A percentile compares a stretch with the other conserved stretches of the same genome.
Evolutionary conservation across 1,139 yeast genomes (phyloP).

Genomic region (Meyerozyma elateridarum): DNA sequence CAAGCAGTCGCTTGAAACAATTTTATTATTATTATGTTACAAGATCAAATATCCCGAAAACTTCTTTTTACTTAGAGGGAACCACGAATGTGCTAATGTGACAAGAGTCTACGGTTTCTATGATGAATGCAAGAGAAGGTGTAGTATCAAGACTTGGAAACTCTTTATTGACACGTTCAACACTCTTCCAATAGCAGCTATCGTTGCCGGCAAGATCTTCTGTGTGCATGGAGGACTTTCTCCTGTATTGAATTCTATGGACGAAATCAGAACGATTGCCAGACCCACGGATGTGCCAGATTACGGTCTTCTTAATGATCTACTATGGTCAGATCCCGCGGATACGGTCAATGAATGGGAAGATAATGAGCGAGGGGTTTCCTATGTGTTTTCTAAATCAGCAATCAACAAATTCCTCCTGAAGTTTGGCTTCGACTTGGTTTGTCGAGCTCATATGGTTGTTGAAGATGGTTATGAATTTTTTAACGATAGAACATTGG

Average conservation of each 20-base stretch:
- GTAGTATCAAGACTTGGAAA: slow-evolving; percentile 92
- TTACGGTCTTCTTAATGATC: slow-evolving; percentile 85
- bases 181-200: slow-evolving; percentile 90
- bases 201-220: slow-evolving; percentile 92
- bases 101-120: slow-evolving; percentile 95
- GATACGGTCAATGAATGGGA: slow-evolving; percentile 96
- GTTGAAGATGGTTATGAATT: slow-evolving; percentile 98
- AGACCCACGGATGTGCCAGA: slow-evolving; percentile 98
- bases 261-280: slow-evolving; percentile 85
- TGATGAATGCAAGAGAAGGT: slow-evolving; percentile 89
- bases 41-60: slow-evolving; percentile 96
- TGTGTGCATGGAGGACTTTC: slow-evolving; percentile 97
- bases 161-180: slow-evolving; percentile 90
- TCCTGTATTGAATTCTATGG: slow-evolving; percentile 86
- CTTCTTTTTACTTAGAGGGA: slow-evolving; percentile 86
- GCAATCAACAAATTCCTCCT: slow-evolving; percentile 88
- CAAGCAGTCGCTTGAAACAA: slow-evolving; percentile 89
- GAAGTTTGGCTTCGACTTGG: slow-evolving; percentile 88
- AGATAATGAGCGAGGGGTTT: slow-evolving; percentile 95
- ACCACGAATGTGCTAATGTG: slow-evolving; percentile 95
- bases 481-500: slow-evolving; percentile 87
- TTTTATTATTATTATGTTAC: slow-evolving; percentile 76
- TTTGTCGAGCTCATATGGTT: slow-evolving; percentile 97
- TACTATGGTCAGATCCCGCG: slow-evolving; percentile 96
- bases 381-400: slow-evolving; percentile 90